Conservation (phyloP, 2,329 filamentous ascomycete genomes). For the Cladosporium sp. region DNA sequence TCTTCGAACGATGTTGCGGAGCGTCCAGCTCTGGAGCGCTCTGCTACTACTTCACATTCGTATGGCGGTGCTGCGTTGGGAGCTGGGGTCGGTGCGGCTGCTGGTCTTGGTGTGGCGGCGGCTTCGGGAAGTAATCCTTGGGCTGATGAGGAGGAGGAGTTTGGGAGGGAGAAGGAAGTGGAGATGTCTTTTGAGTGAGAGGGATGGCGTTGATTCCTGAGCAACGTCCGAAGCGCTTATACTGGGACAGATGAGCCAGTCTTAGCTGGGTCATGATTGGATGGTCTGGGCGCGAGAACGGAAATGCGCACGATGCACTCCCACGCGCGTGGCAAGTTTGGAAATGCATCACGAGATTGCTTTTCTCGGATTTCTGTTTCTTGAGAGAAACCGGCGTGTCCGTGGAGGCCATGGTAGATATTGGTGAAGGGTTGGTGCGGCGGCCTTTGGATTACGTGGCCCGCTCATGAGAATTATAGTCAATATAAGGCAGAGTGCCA, state of each 20-base stretch:
- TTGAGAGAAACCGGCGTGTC: not conserved
- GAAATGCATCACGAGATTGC: not conserved
- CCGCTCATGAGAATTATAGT: not conserved
- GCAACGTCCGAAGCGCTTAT: too few species aligned
- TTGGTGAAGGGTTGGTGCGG: not conserved
- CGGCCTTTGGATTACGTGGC: not conserved
- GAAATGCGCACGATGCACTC: not conserved
- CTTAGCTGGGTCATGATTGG: not conserved
- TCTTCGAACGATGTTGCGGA: constrained; percentile 4
- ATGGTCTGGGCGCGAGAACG: not conserved
- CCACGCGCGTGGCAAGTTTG: not conserved
- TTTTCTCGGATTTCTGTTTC: not conserved
- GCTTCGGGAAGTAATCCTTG: constrained; percentile 43
- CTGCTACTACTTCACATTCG: constrained; percentile 6
- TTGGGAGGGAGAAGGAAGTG: constrained; percentile 49
- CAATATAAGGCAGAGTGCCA: not conserved
- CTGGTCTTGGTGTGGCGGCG: not conserved
- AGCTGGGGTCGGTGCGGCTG: not conserved
- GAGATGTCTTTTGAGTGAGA: constrained; percentile 50
- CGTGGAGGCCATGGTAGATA: not conserved
- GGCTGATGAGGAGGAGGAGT: constrained; percentile 49
- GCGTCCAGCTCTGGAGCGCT: not conserved
- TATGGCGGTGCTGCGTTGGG: not conserved
- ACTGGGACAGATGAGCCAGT: not conserved
- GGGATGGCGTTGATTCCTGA: too few species aligned